These are phyloP conservation scores for Sphagnum contortum DNA, from an alignment of 225 moss, liverwort and hornwort species.

Conservation along the genomic window DNA sequence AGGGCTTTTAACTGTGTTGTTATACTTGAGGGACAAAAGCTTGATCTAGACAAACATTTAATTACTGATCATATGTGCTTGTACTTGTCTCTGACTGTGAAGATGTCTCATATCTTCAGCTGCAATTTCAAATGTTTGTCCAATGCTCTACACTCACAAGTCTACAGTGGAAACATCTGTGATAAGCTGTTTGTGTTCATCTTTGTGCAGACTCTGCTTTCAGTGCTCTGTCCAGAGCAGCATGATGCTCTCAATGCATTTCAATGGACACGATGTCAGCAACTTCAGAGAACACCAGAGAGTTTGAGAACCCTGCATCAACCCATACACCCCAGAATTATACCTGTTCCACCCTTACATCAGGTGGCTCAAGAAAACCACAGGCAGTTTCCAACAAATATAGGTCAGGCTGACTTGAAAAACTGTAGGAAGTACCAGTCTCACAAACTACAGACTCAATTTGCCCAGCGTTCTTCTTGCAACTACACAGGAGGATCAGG, in stretches of 20 bases:
- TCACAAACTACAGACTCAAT: conserved; percentile 2
- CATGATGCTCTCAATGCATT: conserved; percentile 14
- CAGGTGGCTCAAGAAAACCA: too few species aligned
- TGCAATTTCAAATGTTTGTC: background rate
- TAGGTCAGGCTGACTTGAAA: background rate
- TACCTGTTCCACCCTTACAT: too few species aligned
- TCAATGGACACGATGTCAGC: conserved; percentile 17
- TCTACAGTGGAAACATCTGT: too few species aligned
- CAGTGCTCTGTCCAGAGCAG: conserved; percentile 20
- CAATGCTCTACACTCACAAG: background rate
- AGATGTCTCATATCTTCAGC: too few species aligned
- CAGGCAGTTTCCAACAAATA: background rate
- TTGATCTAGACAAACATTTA: too few species aligned
- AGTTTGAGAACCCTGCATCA: conserved; percentile 6
- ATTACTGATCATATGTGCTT: too few species aligned
- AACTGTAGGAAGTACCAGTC: background rate
- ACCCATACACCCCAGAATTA: too few species aligned
- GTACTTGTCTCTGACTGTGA: too few species aligned
- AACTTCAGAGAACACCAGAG: conserved; percentile 12
- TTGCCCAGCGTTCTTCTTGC: conserved; percentile 8
- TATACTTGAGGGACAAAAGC: too few species aligned
- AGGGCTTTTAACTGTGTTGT: too few species aligned
- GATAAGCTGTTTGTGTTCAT: too few species aligned
- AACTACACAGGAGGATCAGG: conserved; percentile 7
- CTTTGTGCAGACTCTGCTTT: conserved; percentile 27